phyloP scores from a whole-genome alignment of 257 asterid species.

The Echites panduratus region DNA sequence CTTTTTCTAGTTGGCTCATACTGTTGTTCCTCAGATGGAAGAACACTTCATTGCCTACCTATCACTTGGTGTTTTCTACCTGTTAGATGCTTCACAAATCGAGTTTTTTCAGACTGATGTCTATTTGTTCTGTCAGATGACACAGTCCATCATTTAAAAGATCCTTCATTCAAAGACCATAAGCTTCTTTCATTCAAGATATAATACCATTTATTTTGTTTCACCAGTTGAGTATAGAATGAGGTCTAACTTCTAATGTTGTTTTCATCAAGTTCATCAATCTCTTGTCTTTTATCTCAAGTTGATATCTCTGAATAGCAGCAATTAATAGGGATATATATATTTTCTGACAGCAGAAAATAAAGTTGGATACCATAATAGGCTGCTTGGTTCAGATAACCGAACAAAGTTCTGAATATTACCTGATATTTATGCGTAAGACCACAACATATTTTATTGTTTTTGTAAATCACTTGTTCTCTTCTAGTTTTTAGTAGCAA shows the following conservation, averaged over 20 bases:
- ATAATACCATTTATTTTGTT: neutral
- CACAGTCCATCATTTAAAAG: neutral
- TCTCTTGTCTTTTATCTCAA: neutral
- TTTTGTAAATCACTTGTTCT: no score
- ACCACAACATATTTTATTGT: no score
- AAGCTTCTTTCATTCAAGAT: neutral
- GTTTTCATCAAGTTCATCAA: neutral
- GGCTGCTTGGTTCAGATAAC: conserved; percentile 5
- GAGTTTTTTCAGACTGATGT: neutral
- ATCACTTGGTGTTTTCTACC: neutral
- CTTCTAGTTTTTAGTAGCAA: no score
- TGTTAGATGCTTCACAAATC: neutral
- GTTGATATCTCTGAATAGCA: neutral
- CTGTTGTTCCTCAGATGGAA: neutral
- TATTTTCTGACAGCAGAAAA: neutral
- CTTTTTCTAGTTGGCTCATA: neutral
- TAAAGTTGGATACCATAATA: neutral
- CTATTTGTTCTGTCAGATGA: neutral
- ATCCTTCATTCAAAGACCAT: neutral
- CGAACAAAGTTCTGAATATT: neutral
- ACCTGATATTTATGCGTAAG: neutral
- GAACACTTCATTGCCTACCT: neutral
- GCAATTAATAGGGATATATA: no score
- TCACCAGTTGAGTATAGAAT: neutral
- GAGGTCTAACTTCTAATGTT: neutral